A percentile compares a stretch with the other conserved stretches of the same genome.
Evolutionary conservation across 1,284 basidiomycete species (phyloP).

Genomic region (Naganishia sp.): DNA sequence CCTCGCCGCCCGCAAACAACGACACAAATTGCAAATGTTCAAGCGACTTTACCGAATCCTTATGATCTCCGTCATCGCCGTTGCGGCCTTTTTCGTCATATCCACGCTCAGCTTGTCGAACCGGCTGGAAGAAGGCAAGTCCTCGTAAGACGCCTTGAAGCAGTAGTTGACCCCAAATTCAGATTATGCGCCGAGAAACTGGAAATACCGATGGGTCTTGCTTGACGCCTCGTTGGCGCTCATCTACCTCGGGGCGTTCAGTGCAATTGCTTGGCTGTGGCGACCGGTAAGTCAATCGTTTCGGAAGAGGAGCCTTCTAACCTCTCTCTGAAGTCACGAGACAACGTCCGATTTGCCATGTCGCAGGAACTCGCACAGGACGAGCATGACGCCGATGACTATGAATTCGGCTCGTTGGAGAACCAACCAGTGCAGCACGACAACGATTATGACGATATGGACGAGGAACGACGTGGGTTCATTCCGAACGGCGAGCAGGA

Average conservation of each 20-base stretch:
- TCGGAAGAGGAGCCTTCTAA: neutral
- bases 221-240: slow-evolving; percentile 92
- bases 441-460: slow-evolving; percentile 61
- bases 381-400: slow-evolving; percentile 88
- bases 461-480: slow-evolving; percentile 38
- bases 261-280: slow-evolving; percentile 86
- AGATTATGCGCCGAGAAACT: slow-evolving; percentile 93
- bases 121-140: slow-evolving; percentile 77
- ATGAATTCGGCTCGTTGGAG: slow-evolving; percentile 77
- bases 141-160: neutral
- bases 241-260: slow-evolving; percentile 79
- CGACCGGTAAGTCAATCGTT: slow-evolving; percentile 60
- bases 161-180: neutral
- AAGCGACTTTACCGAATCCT: slow-evolving; percentile 82
- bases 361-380: slow-evolving; percentile 63
- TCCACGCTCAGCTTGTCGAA: slow-evolving; percentile 89
- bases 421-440: slow-evolving; percentile 53
- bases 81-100: slow-evolving; percentile 87
- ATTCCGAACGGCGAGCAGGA: slow-evolving; percentile 40
- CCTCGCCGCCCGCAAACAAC: slow-evolving; percentile 78
- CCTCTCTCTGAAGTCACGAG: slow-evolving; percentile 59
- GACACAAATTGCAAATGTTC: slow-evolving; percentile 84
- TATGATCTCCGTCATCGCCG: slow-evolving; percentile 77
- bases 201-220: slow-evolving; percentile 92
- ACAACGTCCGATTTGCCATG: slow-evolving; percentile 78